These are phyloP conservation scores for Neohortaea acidophila DNA, from an alignment of 495 filamentous ascomycete genomes.

Conservation along the genomic window DNA sequence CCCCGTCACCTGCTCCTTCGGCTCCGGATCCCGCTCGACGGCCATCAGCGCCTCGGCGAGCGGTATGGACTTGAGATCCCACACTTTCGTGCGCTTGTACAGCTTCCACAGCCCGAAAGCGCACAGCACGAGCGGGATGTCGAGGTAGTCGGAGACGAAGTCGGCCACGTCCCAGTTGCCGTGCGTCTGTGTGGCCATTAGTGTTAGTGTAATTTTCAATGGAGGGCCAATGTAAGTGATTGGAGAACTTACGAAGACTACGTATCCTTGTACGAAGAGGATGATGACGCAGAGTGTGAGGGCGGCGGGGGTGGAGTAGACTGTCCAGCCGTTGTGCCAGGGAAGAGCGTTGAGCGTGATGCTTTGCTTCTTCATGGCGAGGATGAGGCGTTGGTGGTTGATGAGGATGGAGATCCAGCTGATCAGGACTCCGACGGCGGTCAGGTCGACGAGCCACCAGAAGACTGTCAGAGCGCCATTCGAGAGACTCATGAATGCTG, in stretches of 20 bases:
- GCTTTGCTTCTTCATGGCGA: conserved; percentile 38
- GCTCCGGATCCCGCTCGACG: conserved; percentile 6
- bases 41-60: conserved; percentile 33
- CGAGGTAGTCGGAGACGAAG: conserved; percentile 45
- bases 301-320: conserved; percentile 13
- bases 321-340: conserved; percentile 46
- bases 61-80: conserved; percentile 19
- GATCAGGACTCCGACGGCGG: conserved; percentile 32
- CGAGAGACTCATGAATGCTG: conserved; percentile 43
- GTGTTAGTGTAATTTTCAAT: background rate
- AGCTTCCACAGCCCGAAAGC: conserved; percentile 38
- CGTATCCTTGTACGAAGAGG: conserved; percentile 40
- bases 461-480: conserved; percentile 33
- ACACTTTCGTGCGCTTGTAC: conserved; percentile 32
- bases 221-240: conserved; percentile 1
- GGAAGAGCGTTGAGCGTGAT: conserved; percentile 40
- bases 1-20: background rate
- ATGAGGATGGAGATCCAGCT: conserved; percentile 39
- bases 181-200: conserved; percentile 19
- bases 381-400: conserved; percentile 39
- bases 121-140: conserved; percentile 46
- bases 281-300: conserved; percentile 42
- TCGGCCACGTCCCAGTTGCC: conserved; percentile 31
- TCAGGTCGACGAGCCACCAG: conserved; percentile 26
- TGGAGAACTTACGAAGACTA: no score